Base-by-base conservation (phyloP, 495 filamentous ascomycete species). In the Trypethelium eluteriae region DNA sequence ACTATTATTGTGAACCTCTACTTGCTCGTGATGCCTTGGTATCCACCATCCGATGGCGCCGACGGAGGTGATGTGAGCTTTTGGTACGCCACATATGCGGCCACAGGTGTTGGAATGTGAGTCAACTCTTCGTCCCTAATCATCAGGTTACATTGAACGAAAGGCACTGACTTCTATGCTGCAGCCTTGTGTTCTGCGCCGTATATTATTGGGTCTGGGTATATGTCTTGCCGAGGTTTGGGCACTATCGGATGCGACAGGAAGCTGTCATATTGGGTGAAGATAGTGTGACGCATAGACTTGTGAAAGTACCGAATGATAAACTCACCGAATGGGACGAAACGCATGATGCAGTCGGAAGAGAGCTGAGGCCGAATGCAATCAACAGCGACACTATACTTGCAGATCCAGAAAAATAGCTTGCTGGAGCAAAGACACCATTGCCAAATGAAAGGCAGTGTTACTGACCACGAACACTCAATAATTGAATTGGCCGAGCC, bases 11-110 rank as follows among this genome's bases (percentile, higher is more conserved):
- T 84, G 0, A 81, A 85, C 39, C 39, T 84, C 0, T 88, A 85
- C 68, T 75, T 86, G 63, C 72, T 89, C 32, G 77, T 84, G 10
- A 84, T 84, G 72, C 86, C 86, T 4, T 89, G 86, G 87, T 88
- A 87, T 66, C 86, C 86, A 36, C 86, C 86, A 0, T 77, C 76
- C 1, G 78, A 74, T 2, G 86, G 86, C 0, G 78, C 79, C 0
- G 78, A 77, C 49, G 83, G 81, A 1, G 85, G 86, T 0, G 80
- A 85, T 65, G 84, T 88, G 2, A 86, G 81, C 62, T 88, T 89
- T 69, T 88, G 85, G 85, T 88, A 88, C 66, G 85, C 78, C 3
- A 87, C 85, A 5, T 88, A 88, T 66, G 76, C 79, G 32, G 84
- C 83, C 2, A 78, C 79, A 10, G 84, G 84, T 2, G 76, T 87